These are phyloP conservation scores for Entophlyctis luteolus DNA, from an alignment of 192 early-diverging fungal species.

Conservation along the genomic window DNA sequence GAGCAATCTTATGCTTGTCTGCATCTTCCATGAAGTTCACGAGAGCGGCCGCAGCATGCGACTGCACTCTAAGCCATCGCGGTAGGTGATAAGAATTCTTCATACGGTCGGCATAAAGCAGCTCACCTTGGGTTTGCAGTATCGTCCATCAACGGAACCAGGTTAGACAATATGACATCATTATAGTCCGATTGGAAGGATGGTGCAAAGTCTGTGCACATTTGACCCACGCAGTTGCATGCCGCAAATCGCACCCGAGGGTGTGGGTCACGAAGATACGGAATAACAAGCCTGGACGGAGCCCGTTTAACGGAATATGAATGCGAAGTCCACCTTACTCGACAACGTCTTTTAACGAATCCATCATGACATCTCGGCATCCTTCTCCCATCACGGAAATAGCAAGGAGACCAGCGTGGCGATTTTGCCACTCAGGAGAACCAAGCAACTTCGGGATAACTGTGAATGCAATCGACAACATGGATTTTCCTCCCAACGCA, in stretches of 20 bases:
- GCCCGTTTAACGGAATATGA: not conserved
- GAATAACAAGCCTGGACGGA: slow-evolving; percentile 58
- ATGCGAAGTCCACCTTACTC: slow-evolving; percentile 30
- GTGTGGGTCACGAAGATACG: slow-evolving; percentile 81
- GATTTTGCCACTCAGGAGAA: slow-evolving; percentile 79
- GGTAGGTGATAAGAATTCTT: slow-evolving; percentile 5
- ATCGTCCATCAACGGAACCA: slow-evolving; percentile 89
- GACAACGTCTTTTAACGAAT: slow-evolving; percentile 80
- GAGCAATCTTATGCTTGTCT: slow-evolving; percentile 75
- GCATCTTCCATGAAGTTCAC: slow-evolving; percentile 97
- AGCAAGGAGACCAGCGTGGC: slow-evolving; percentile 89
- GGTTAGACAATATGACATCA: slow-evolving; percentile 52
- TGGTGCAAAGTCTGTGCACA: slow-evolving; percentile 92
- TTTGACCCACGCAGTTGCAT: slow-evolving; percentile 94
- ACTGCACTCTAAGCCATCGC: slow-evolving; percentile 68
- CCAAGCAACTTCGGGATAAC: slow-evolving; percentile 85
- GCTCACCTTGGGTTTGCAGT: slow-evolving; percentile 49
- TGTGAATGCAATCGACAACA: slow-evolving; percentile 83
- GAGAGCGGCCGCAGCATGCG: slow-evolving; percentile 91
- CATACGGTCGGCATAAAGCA: no score
- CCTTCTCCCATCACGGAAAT: slow-evolving; percentile 97
- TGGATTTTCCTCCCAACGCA: slow-evolving; percentile 70
- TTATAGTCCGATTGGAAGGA: slow-evolving; percentile 37
- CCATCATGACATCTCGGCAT: slow-evolving; percentile 88
- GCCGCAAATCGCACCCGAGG: slow-evolving; percentile 94